Base-by-base conservation (phyloP, 495 filamentous ascomycete genomes). In the Aspergillus diversus region DNA sequence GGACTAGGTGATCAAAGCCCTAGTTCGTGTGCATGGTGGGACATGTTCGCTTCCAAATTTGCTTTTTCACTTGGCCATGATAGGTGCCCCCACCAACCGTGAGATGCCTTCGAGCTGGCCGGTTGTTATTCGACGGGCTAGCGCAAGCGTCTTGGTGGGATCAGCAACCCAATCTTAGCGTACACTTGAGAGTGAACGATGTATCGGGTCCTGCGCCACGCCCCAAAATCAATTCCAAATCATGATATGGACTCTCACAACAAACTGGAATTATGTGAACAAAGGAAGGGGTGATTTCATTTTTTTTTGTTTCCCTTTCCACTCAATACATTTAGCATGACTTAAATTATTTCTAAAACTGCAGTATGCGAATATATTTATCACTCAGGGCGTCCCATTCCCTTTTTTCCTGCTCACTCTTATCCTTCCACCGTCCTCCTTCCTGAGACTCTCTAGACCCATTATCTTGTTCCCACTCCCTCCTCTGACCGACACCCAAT, bases 191-290 rank as follows among this genome's bases (percentile, higher is more conserved):
- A 37, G 60, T 55, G 50, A 49, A 64, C 48, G 64, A 65, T 56
- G 58, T 55, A 61, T 66, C 55, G 60, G 65, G 60, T 47, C 62
- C 50, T 64, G 61, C 65, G 64, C 61, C 65, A 61, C 63, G 59
- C 63, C 68, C 66, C 62, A 55, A 64, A 66, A 42, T 32, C 37
- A 67, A 64, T 65, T 61, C 57, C 54, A 64, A 68, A 72, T 72
- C 66, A 63, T 65, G 67, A 69, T 68, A 66, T 65, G 66, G 39
- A 56, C 60, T 46, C 57, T 31, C 16, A 27, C 58, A 46, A 31
- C 60, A 67, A 69, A 69, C 33, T 69, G 66, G 69, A 69, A 67
- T 69, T 67, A 48, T 27, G 37, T 55, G 54, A 15, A n/a, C 16
- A 15, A 17, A 48, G 33, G 21, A 53, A 51, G 52, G 43, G 42